These are phyloP conservation scores for Fusarium brevicatenulatum DNA, from an alignment of 2,329 filamentous ascomycete genomes.

Conservation along the genomic window DNA sequence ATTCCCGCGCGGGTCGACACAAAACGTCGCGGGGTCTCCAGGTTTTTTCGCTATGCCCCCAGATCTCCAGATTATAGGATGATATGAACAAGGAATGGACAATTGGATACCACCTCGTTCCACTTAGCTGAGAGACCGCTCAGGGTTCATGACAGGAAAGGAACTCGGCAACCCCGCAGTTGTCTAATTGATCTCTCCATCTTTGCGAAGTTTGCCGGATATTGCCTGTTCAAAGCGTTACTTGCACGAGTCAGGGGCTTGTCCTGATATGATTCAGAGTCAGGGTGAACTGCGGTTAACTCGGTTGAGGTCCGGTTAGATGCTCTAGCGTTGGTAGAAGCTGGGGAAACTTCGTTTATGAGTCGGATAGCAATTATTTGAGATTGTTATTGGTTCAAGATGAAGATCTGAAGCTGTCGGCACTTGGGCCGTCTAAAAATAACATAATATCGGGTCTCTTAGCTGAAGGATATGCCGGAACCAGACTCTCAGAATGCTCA, in stretches of 20 bases:
- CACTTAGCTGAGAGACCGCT: conserved; percentile 2
- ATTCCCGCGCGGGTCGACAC: neutral
- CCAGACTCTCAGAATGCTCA: rapidly evolving
- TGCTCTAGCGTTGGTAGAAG: neutral
- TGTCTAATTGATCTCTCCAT: neutral
- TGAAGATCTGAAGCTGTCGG: neutral
- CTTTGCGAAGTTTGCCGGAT: neutral
- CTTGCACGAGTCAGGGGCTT: neutral
- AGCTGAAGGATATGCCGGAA: too few relatives aligned
- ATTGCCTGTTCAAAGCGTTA: neutral
- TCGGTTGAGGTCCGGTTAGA: neutral
- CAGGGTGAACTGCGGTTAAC: neutral
- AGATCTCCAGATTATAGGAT: conserved; percentile 8
- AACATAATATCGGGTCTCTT: rapidly evolving
- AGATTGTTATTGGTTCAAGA: rapidly evolving
- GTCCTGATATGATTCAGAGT: neutral
- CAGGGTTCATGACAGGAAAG: neutral
- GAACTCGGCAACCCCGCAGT: neutral
- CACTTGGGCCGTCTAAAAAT: neutral
- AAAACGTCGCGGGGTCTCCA: conserved; percentile 20
- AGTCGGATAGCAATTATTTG: neutral
- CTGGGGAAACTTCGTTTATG: neutral
- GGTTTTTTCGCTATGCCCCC: neutral
- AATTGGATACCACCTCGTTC: neutral
- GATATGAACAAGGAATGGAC: neutral